Evolutionary conservation across 2,329 filamentous ascomycete genomes (phyloP).

Genomic region (Colletotrichum sp.): DNA sequence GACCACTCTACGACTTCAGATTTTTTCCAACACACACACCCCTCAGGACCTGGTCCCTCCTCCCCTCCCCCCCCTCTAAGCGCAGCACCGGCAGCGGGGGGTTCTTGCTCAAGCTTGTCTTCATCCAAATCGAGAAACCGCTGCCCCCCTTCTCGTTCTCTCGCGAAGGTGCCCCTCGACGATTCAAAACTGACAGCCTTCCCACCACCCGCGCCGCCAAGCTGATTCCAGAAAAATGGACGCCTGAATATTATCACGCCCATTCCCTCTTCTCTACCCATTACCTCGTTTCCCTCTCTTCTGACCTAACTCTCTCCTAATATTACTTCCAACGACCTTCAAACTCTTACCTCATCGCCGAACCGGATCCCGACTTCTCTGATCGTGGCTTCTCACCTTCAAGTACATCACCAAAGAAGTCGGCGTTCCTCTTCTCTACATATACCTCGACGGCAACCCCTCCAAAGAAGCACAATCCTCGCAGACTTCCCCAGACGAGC

Average conservation of each 20-base stretch:
- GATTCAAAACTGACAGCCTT: conserved; percentile 20
- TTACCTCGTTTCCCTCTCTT: not conserved
- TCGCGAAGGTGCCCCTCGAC: conserved; percentile 5
- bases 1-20: not conserved
- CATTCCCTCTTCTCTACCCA: not conserved
- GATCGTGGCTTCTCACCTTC: not conserved
- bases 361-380: not conserved
- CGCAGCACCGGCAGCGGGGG: conserved; percentile 1
- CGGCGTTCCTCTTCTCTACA: not conserved
- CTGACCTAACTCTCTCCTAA: conserved; percentile 14
- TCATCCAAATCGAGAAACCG: conserved; percentile 18
- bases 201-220: not conserved
- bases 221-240: not conserved
- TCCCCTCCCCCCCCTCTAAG: conserved; percentile 8
- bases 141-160: not conserved
- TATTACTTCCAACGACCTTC: not conserved
- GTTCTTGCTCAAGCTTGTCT: conserved; percentile 12
- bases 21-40: not conserved
- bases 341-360: conserved; percentile 14
- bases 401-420: not conserved
- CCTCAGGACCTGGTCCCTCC: not conserved
- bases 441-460: not conserved
- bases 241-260: conserved; percentile 10
- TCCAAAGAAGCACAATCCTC: not conserved
- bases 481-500: not conserved